Percentiles rank a stretch among this genome's conserved stretches.
These are phyloP conservation scores for Xerocomellus amylosporus DNA, from an alignment of 768 basidiomycete species.

Conservation along the genomic window DNA sequence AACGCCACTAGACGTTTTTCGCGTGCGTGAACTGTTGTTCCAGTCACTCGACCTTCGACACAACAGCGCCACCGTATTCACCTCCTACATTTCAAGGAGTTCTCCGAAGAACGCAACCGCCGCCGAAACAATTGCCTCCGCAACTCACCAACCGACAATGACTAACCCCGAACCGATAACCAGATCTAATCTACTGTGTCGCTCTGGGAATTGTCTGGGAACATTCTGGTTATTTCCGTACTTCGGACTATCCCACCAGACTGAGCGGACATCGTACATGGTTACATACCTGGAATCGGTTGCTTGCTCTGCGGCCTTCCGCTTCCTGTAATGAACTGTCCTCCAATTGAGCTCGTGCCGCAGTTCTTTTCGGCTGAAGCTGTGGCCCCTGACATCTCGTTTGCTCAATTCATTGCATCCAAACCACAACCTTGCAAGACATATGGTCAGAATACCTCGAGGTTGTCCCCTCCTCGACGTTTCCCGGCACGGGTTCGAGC, in stretches of 20 bases:
- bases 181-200: slow-evolving; percentile 26
- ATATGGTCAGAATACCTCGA: slow-evolving; percentile 10
- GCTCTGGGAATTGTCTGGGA: slow-evolving; percentile 14
- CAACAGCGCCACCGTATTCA: slow-evolving; percentile 3
- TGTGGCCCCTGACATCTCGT: slow-evolving; percentile 10
- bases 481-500: slow-evolving; percentile 4
- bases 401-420: neutral
- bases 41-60: slow-evolving; percentile 8
- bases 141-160: neutral
- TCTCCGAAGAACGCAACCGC: neutral
- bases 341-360: slow-evolving; percentile 20
- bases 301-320: slow-evolving; percentile 26
- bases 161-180: slow-evolving; percentile 1
- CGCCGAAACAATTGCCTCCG: slow-evolving; percentile 2
- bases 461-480: neutral
- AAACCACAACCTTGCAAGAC: slow-evolving; percentile 4
- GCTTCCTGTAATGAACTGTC: slow-evolving; percentile 20
- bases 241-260: slow-evolving; percentile 21
- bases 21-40: slow-evolving; percentile 24
- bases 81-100: slow-evolving; percentile 1
- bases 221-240: slow-evolving; percentile 18
- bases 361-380: slow-evolving; percentile 14
- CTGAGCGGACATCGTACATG: slow-evolving; percentile 2
- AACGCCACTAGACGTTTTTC: slow-evolving; percentile 32
- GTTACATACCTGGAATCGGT: slow-evolving; percentile 12